These are phyloP conservation scores for Calonectria honghensis DNA, from an alignment of 2,329 filamentous ascomycete genomes.

Conservation along the genomic window DNA sequence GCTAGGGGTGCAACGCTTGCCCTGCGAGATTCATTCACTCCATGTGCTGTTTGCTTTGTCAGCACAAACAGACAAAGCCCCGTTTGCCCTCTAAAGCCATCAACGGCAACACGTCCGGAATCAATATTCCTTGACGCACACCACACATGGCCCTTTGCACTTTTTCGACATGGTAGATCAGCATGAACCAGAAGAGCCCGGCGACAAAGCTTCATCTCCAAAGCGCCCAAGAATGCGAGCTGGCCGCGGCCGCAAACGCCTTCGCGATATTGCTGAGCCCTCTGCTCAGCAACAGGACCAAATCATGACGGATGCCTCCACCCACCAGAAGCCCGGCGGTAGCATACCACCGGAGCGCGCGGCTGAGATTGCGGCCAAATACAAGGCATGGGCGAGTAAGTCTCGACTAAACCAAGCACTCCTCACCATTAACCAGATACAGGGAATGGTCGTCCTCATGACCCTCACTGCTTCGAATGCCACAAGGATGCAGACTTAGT, in stretches of 20 bases:
- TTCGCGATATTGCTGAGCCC: not conserved
- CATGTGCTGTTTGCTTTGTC: not conserved
- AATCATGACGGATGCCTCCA: not conserved
- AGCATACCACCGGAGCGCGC: not conserved
- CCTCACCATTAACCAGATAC: not conserved
- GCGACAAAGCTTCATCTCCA: not conserved
- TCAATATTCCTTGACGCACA: not conserved
- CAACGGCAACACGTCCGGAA: not conserved
- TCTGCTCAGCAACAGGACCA: not conserved
- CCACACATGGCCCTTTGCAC: not conserved
- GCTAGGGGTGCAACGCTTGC: too few species aligned
- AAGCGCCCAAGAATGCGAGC: not conserved
- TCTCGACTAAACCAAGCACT: too few species aligned
- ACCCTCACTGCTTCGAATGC: conserved; percentile 12
- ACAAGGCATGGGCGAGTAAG: not conserved
- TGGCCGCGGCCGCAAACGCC: not conserved
- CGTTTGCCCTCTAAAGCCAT: too few species aligned
- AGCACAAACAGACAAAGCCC: not conserved
- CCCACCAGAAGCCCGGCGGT: not conserved
- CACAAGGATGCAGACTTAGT: not conserved
- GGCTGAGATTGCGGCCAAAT: not conserved
- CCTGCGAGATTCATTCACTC: not conserved
- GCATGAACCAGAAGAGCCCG: not conserved
- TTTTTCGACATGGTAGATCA: not conserved
- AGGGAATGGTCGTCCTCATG: not conserved